Conservation (phyloP, 805 yeast genomes). For the Candida ponderosae region DNA sequence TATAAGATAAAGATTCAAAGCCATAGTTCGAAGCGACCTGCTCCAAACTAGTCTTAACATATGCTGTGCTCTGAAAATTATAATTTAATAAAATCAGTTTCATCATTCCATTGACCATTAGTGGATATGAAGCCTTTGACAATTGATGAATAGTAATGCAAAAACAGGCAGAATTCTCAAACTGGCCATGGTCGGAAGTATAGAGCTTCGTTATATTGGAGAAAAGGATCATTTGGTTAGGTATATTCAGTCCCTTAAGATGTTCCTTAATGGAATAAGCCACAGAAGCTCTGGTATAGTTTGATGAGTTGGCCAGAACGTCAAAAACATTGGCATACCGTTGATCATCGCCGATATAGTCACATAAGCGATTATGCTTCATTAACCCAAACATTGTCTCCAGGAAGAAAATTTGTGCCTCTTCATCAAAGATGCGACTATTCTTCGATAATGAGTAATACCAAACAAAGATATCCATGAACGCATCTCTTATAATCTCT, state of each 20-base stretch:
- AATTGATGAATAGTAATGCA: too few relatives aligned
- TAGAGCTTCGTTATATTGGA: too few relatives aligned
- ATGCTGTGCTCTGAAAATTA: too few relatives aligned
- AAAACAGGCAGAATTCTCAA: too few relatives aligned
- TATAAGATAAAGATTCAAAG: background rate
- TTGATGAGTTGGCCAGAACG: slow-evolving; percentile 6
- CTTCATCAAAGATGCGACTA: slow-evolving; percentile 31
- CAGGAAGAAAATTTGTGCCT: slow-evolving; percentile 23
- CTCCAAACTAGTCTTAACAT: background rate
- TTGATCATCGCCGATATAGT: background rate
- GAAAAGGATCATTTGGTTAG: too few relatives aligned
- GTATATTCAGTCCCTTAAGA: background rate
- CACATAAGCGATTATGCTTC: slow-evolving; percentile 13
- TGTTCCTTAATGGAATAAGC: background rate
- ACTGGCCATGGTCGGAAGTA: too few relatives aligned
- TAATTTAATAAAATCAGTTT: too few relatives aligned
- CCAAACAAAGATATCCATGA: slow-evolving; percentile 41
- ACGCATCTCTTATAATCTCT: slow-evolving; percentile 29
- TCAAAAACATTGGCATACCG: background rate
- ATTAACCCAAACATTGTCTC: slow-evolving; percentile 25
- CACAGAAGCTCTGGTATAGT: slow-evolving; percentile 3
- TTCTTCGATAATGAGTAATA: slow-evolving; percentile 32
- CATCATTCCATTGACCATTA: too few relatives aligned
- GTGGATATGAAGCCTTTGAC: too few relatives aligned
- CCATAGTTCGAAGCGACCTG: background rate